Percentiles rank a stretch among this genome's conserved stretches.
Evolutionary conservation across 2,329 filamentous ascomycete genomes (phyloP).

Genomic region (Teratosphaeriaceae sp.): DNA sequence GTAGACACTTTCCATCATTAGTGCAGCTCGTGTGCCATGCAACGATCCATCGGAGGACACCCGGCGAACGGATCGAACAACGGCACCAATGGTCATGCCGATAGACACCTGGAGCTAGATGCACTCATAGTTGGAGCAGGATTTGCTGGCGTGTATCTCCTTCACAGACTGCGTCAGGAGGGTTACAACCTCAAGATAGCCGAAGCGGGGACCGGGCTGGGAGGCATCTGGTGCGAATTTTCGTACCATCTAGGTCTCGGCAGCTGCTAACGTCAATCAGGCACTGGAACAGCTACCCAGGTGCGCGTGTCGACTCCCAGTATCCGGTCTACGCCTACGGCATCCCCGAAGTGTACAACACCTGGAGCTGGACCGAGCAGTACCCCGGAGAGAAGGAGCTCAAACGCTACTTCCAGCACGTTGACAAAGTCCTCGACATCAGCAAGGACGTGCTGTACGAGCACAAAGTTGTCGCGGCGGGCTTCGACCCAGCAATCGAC

Average conservation of each 20-base stretch:
- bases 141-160: conserved; percentile 23
- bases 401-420: conserved; percentile 50
- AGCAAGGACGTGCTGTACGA: conserved; percentile 53
- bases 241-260: conserved; percentile 6
- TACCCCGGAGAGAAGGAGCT: conserved; percentile 13
- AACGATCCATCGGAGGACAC: not conserved
- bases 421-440: conserved; percentile 50
- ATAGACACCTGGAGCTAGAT: conserved; percentile 2
- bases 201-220: conserved; percentile 22
- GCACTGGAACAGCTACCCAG: conserved; percentile 16
- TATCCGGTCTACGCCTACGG: conserved; percentile 12
- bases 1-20: too few species aligned
- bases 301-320: conserved; percentile 37
- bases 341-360: conserved; percentile 15
- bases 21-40: too few species aligned
- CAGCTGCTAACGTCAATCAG: not conserved
- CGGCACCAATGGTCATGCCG: not conserved
- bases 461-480: conserved; percentile 47
- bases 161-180: conserved; percentile 15
- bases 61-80: not conserved
- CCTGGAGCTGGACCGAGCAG: conserved; percentile 14
- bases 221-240: conserved; percentile 17
- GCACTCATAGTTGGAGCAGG: conserved; percentile 25
- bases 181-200: conserved; percentile 22
- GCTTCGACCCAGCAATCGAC: conserved; percentile 39